phyloP scores from a whole-genome alignment of 169 alveolate species.

The Plasmodium knowlesi region DNA sequence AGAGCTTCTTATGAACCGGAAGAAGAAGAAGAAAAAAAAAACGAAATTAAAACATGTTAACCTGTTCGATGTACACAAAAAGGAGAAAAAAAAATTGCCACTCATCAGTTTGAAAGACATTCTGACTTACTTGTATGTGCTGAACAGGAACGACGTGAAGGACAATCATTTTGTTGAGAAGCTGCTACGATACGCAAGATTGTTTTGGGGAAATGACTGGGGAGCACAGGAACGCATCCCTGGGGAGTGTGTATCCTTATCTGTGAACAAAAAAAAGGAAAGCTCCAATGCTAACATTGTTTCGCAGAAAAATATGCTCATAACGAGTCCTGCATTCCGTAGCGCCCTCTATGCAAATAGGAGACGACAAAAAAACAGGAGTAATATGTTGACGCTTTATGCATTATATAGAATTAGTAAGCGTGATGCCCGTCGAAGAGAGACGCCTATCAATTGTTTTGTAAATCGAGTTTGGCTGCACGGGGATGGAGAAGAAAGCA shows the following conservation, averaged over 20 bases:
- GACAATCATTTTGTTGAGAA: conserved; percentile 13
- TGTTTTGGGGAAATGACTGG: background rate
- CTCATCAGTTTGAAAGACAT: conserved; percentile 47
- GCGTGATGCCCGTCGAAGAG: background rate
- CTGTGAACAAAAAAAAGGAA: background rate
- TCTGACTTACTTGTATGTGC: conserved; percentile 23
- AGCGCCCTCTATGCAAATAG: background rate
- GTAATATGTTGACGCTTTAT: background rate
- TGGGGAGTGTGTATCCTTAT: background rate
- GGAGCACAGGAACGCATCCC: background rate
- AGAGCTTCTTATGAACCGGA: background rate
- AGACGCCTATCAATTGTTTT: background rate
- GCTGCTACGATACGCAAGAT: conserved; percentile 5
- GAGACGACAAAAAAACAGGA: background rate
- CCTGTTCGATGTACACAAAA: conserved; percentile 29
- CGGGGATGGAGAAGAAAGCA: background rate
- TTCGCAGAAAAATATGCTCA: background rate
- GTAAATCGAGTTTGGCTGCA: background rate
- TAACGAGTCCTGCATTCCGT: background rate
- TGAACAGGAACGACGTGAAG: conserved; percentile 41
- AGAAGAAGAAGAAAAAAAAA: conserved; percentile 25
- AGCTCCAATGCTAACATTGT: background rate
- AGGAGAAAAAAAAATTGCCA: background rate
- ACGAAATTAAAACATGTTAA: conserved; percentile 36
- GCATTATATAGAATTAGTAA: background rate